Base-by-base conservation (phyloP, 176 grass and related monocot species). In the Typha latifolia region DNA sequence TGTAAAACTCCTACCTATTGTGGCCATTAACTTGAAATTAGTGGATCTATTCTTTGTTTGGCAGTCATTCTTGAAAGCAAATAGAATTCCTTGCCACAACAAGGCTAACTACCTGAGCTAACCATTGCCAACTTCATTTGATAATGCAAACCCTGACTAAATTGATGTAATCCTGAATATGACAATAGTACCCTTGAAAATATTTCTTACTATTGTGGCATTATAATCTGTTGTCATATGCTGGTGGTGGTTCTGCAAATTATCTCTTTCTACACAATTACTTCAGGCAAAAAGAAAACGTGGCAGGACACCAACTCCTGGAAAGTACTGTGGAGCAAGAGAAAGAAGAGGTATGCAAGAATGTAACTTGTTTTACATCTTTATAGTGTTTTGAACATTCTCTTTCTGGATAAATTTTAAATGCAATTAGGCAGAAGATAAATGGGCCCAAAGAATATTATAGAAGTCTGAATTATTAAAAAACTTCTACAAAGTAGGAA, bases 241-340 rank as follows among this genome's bases (percentile, higher is more conserved):
- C 37, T 43, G 37, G 37, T 10, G 37, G 37, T 43, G 9, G 37
- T 43, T 43, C 37, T 43, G 37, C 37, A 27, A 49, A 61, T 23
- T 23, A 59, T 23, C 16, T 67, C 26, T 74, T 48, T 13, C 27
- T 49, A 51, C 12, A 22, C 78, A 21, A 64, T 81, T 15, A 77
- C 82, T 48, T 21, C 81, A 96, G 93, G 88, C 93, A 48, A 96
- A 96, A 84, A 84, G 93, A 77, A 96, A 72, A 62, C 80, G 88
- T 51, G 85, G 90, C 57, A 89, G 93, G 78, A 96, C 88, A 66
- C 88, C 93, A 71, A 96, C 93, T 70, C 93, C 88, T 70, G 93
- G 93, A 78, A 80, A 86, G 78, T 96, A 91, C 49, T 79, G 82
- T 14, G 88, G 93, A 15, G 64, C 27, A 29, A 67, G 73, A 76